Conservation (phyloP, 208 protist genomes). For the Trypanosoma platydactyli region DNA sequence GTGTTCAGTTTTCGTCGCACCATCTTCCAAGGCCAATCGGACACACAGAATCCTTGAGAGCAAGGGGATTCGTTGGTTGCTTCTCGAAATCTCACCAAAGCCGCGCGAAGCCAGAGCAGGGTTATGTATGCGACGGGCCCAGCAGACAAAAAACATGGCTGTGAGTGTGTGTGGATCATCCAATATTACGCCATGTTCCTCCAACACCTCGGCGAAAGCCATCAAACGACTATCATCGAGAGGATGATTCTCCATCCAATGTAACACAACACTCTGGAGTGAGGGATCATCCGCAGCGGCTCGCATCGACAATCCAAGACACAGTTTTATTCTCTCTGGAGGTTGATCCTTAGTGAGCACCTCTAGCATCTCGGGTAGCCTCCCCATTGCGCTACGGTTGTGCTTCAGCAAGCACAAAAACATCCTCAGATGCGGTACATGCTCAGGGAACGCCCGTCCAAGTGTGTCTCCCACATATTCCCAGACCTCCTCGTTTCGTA, state of each 20-base stretch:
- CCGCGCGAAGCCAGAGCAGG: conserved; percentile 41
- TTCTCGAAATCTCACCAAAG: conserved; percentile 64
- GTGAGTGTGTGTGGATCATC: conserved; percentile 50
- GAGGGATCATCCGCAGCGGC: conserved; percentile 25
- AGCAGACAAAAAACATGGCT: conserved; percentile 61
- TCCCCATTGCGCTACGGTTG: conserved; percentile 26
- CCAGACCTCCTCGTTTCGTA: conserved; percentile 40
- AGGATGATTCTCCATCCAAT: conserved; percentile 68
- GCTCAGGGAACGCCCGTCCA: conserved; percentile 35
- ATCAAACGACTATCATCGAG: conserved; percentile 63
- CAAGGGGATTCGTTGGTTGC: conserved; percentile 40
- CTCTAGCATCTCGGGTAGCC: conserved; percentile 37
- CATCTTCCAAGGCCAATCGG: conserved; percentile 42
- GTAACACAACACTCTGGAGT: conserved; percentile 42
- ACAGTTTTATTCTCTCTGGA: conserved; percentile 9
- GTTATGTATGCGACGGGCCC: conserved; percentile 33
- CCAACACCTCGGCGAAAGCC: conserved; percentile 56
- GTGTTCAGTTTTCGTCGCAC: conserved; percentile 37
- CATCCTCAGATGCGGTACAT: conserved; percentile 40
- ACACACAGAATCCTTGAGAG: conserved; percentile 47
- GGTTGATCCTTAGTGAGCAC: conserved; percentile 11
- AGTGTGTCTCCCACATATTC: conserved; percentile 38
- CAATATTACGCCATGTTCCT: conserved; percentile 41
- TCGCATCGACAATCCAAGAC: conserved; percentile 17
- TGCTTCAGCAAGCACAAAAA: conserved; percentile 51